Evolutionary conservation across 2,329 filamentous ascomycete species (phyloP), one percentile per base, ranked within the genome.

Genomic region (Myotisia sp.): DNA sequence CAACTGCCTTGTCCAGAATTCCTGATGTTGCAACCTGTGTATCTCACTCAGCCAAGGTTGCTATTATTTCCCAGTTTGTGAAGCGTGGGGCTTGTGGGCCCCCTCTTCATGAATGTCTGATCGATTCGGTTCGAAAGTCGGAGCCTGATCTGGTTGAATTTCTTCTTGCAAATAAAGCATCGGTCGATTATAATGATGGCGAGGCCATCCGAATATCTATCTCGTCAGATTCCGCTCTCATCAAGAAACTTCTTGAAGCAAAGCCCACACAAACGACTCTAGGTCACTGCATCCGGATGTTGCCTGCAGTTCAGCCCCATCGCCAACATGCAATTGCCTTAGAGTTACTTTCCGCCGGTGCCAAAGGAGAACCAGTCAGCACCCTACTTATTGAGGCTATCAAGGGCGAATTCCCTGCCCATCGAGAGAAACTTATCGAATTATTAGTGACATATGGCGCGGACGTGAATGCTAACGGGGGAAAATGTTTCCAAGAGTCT

Each of bases 1-100:
- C 48, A 62, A 17, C 70, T 68, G 2, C 71, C 67, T 1, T 47
- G 7, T 35, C 39, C 1, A 41, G 40, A 3, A 29, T 45, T 2
- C 39, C 37, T 16, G 29, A 34, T 17, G 29, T 42, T 16, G 21
- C 26, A 10, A 24, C 22, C 3, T 29, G 31, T 28, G 20, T 45
- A 6, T 24, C 41, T 5, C 21, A 35, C 3, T 39, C 41, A 5
- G 41, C 43, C 26, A 36, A 44, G 21, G 17, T 48, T 2, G 31
- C 36, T 7, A 33, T 46, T 27, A 42, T 46, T 13, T 42, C 46
- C 16, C 36, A 37, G 16, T 26, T 45, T 9, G 39, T 38, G 6
- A 32, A 39, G 21, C 35, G 28, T 14, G 48, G 48, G 6, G 37
- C 39, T 4, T 37, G 36, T 24, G 45, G 44, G 32, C 41, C 38